These are phyloP conservation scores for Inosperma sp. DNA, from an alignment of 768 basidiomycete genomes.

Conservation along the genomic window DNA sequence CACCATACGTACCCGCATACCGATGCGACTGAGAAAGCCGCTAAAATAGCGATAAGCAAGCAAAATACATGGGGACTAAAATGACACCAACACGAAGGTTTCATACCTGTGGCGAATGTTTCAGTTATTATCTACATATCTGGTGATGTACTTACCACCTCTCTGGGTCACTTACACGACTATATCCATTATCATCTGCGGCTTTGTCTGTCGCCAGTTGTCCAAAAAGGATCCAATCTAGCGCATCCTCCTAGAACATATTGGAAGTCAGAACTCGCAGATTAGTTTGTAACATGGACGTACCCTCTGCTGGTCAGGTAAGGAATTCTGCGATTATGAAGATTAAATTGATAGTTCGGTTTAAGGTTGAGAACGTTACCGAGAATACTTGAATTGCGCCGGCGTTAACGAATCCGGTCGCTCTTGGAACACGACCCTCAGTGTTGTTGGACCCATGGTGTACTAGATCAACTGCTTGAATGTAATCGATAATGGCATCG, in stretches of 20 bases:
- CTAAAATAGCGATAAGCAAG: not conserved
- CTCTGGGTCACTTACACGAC: not conserved
- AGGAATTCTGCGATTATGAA: not conserved
- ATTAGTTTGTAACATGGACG: not conserved
- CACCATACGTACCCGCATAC: not conserved
- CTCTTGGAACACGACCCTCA: too few species aligned
- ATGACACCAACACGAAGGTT: not conserved
- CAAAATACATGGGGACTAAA: not conserved
- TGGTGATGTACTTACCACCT: not conserved
- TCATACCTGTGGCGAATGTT: not conserved
- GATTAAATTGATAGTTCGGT: not conserved
- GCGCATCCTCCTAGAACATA: not conserved
- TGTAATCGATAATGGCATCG: too few species aligned
- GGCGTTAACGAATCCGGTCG: not conserved
- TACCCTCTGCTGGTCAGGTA: not conserved
- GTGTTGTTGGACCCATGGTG: not conserved
- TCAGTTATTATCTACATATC: not conserved
- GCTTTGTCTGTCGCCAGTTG: not conserved
- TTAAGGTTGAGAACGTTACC: not conserved
- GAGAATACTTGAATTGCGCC: not conserved
- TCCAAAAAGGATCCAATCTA: not conserved
- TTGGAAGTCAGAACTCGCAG: not conserved
- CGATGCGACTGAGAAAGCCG: not conserved
- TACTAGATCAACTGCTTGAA: not conserved
- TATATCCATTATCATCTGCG: not conserved